Conservation (phyloP, 2,329 filamentous ascomycete species). For the Fulvia fulva region DNA sequence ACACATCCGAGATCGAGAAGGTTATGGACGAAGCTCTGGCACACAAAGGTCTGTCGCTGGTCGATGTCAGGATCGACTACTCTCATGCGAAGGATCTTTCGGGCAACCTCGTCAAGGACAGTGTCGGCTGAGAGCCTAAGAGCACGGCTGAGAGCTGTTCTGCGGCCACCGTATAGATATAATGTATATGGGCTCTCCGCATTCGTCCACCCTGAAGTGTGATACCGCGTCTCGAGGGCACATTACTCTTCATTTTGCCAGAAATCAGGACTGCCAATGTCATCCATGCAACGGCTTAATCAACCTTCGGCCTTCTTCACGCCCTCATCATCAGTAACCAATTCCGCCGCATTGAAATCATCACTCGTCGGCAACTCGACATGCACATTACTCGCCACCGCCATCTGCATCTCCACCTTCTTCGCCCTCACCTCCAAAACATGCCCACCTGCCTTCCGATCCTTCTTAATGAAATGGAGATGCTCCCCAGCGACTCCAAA, state of each 20-base stretch:
- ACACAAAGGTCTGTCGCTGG: conserved; percentile 42
- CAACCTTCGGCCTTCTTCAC: conserved; percentile 38
- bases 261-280: no score
- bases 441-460: conserved; percentile 39
- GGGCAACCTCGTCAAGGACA: conserved; percentile 37
- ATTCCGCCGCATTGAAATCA: conserved; percentile 37
- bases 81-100: conserved; percentile 41
- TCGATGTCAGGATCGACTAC: conserved; percentile 48
- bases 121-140: conserved; percentile 24
- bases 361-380: conserved; percentile 38
- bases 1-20: conserved; percentile 38
- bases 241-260: no score
- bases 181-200: neutral
- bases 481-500: conserved; percentile 42
- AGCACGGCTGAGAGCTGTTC: neutral
- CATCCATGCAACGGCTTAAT: no score
- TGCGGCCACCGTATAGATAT: neutral
- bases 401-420: conserved; percentile 36
- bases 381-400: conserved; percentile 37
- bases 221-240: no score
- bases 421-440: conserved; percentile 37
- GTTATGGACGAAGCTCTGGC: conserved; percentile 45
- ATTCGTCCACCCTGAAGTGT: no score
- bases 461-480: conserved; percentile 40
- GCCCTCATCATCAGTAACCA: conserved; percentile 34